Conservation (phyloP, 2,329 filamentous ascomycete species). For the Drechmeria coniospora region DNA sequence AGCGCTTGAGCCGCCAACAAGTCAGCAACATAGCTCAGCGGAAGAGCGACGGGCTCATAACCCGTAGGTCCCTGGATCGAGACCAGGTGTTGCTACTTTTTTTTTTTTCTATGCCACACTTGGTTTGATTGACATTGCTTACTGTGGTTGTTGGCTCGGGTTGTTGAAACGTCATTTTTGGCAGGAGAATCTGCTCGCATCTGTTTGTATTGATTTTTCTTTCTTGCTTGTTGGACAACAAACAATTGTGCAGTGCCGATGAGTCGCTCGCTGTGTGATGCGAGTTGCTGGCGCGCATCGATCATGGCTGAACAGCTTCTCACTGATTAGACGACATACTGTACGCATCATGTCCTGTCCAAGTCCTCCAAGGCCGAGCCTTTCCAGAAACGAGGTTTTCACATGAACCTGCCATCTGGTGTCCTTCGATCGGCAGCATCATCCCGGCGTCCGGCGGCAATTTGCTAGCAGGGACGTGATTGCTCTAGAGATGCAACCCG, state of each 20-base stretch:
- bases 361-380: too few relatives aligned
- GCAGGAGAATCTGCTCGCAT: not conserved
- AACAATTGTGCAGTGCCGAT: too few relatives aligned
- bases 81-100: conserved; percentile 11
- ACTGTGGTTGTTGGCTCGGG: not conserved
- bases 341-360: too few relatives aligned
- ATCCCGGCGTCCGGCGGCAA: too few relatives aligned
- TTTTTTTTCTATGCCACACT: conserved; percentile 5
- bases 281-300: too few relatives aligned
- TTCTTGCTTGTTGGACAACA: not conserved
- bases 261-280: not conserved
- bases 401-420: too few relatives aligned
- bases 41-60: conserved; percentile 17
- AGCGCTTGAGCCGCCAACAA: not conserved
- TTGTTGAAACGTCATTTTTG: not conserved
- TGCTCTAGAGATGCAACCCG: too few relatives aligned
- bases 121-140: not conserved
- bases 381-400: too few relatives aligned
- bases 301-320: too few relatives aligned
- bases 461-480: too few relatives aligned
- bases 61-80: conserved; percentile 15
- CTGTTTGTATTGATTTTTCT: not conserved
- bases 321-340: too few relatives aligned
- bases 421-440: too few relatives aligned
- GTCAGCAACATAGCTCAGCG: conserved; percentile 12